A percentile compares a stretch with the other conserved stretches of the same genome.
Conservation (phyloP, 495 filamentous ascomycete genomes). For the Cercophora scortea region DNA sequence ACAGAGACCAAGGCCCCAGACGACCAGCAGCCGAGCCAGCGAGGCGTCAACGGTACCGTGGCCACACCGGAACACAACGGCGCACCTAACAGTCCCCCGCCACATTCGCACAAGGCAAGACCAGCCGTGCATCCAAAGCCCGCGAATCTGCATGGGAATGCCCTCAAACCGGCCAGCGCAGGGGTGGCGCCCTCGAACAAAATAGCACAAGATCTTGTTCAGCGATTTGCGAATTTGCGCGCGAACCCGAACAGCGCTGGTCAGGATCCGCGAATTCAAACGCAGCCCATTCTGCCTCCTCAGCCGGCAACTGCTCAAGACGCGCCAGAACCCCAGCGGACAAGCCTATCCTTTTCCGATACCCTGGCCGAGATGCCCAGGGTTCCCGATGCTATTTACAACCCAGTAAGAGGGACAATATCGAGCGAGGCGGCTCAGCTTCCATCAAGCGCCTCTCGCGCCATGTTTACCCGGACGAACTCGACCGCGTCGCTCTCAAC, state of each 20-base stretch:
- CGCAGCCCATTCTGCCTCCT: constrained; percentile 22
- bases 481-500: constrained; percentile 31
- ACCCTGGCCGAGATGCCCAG: constrained; percentile 53
- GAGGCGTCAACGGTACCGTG: background rate
- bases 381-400: constrained; percentile 79
- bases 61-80: constrained; percentile 8
- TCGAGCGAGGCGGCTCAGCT: constrained; percentile 43
- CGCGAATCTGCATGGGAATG: constrained; percentile 48
- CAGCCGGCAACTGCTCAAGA: background rate
- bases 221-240: constrained; percentile 54
- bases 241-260: constrained; percentile 12
- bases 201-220: constrained; percentile 35
- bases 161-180: constrained; percentile 18
- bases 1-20: background rate
- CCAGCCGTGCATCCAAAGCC: constrained; percentile 59
- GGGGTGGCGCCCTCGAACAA: constrained; percentile 3
- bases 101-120: constrained; percentile 23
- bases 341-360: constrained; percentile 32
- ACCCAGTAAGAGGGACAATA: constrained; percentile 54
- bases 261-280: constrained; percentile 33
- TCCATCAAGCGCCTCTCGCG: constrained; percentile 39
- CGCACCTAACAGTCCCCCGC: background rate
- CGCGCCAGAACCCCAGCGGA: background rate
- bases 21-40: background rate
- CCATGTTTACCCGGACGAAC: constrained; percentile 40